Evolutionary conservation across 768 basidiomycete genomes (phyloP), one percentile per base, ranked within the genome.

Genomic region (Gelatoporia subvermispora): DNA sequence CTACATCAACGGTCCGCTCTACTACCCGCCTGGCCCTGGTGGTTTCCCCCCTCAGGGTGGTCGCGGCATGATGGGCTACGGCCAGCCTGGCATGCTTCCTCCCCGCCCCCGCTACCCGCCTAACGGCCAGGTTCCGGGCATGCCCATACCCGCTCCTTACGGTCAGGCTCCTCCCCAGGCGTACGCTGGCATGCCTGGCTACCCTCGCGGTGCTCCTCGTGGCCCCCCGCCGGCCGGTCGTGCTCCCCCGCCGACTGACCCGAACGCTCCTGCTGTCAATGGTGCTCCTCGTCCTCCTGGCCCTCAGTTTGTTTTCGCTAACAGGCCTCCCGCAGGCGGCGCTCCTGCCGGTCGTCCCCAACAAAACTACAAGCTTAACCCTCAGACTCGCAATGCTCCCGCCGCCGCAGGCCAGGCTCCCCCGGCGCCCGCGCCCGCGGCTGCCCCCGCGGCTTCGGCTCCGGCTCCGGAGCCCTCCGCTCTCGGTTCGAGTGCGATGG

Each of bases 61-160:
- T 59, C 85, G 90, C 65, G 72, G 76, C 53, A 79, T 95, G 76
- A 75, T 76, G 72, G 84, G 85, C 48, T 88, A 93, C 72, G 77
- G 82, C 52, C 88, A 88, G 58, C 88, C 87, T 10, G 82, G 87
- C 52, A 88, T 90, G 79, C 80, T 90, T 71, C 88, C 89, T 57
- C 88, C 88, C 71, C 88, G 89, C 65, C 84, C 88, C 56, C 87
- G 89, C 60, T 90, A 88, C 67, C 77, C 81, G 39, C 87, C 88
- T 53, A 69, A 84, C 60, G 78, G 78, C 41, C 83, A 81, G 64
- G 80, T 84, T 59, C 73, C 81, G 47, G 87, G 87, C 49, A 88
- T 93, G 76, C 84, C 86, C 47, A 75, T 89, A 21, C 78, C 85
- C 23, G 74, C 74, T 31, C 81, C 85, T 25, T 91, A 91, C 56